These are phyloP conservation scores for Antrodiella citrinella DNA, from an alignment of 768 basidiomycete genomes.

Conservation along the genomic window DNA sequence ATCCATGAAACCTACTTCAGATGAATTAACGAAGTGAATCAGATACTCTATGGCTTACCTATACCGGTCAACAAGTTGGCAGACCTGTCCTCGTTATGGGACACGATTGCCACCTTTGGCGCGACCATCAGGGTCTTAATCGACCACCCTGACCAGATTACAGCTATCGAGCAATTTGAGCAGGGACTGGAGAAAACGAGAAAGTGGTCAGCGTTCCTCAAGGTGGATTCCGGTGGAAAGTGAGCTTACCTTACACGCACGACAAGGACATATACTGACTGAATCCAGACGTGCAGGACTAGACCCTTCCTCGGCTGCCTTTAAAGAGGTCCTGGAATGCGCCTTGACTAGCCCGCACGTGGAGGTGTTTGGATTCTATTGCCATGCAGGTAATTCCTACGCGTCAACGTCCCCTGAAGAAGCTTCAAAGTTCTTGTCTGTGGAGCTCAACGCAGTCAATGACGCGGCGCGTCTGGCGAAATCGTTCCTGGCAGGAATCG, in stretches of 20 bases:
- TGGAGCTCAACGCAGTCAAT: conserved; percentile 67
- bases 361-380: conserved; percentile 76
- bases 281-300: conserved; percentile 64
- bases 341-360: conserved; percentile 48
- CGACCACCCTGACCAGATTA: conserved; percentile 69
- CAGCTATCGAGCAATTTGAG: conserved; percentile 56
- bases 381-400: conserved; percentile 72
- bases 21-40: background rate
- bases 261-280: conserved; percentile 10
- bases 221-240: conserved; percentile 73
- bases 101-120: conserved; percentile 45
- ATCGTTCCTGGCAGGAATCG: conserved; percentile 32
- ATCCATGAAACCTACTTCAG: conserved; percentile 1
- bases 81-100: conserved; percentile 55
- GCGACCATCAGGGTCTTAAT: conserved; percentile 60
- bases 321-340: conserved; percentile 45
- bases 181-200: conserved; percentile 27
- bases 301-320: conserved; percentile 40
- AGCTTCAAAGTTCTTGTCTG: conserved; percentile 57
- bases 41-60: conserved; percentile 82
- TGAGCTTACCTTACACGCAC: conserved; percentile 27
- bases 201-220: conserved; percentile 74
- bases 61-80: conserved; percentile 60
- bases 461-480: conserved; percentile 50
- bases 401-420: conserved; percentile 60